Conservation (phyloP, 2,329 filamentous ascomycete species). For the Claviceps quebecensis region DNA sequence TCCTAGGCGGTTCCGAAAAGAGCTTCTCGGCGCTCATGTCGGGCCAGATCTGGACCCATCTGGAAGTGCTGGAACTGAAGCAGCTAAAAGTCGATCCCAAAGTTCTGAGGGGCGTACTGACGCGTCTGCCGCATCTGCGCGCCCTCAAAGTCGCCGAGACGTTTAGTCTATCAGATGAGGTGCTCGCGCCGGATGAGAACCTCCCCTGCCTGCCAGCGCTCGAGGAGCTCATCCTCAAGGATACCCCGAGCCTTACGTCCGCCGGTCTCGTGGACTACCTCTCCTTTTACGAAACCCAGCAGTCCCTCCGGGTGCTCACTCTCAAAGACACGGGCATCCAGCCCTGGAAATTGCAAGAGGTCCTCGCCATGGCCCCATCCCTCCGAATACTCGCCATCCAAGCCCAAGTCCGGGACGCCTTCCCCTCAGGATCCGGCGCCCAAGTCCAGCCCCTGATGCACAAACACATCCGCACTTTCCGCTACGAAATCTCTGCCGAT, state of each 20-base stretch:
- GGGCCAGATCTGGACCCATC: slow-evolving; percentile 50
- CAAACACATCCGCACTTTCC: slow-evolving; percentile 53
- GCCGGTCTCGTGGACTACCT: slow-evolving; percentile 59
- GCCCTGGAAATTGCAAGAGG: slow-evolving; percentile 42
- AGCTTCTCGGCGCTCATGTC: slow-evolving; percentile 57
- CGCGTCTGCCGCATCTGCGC: slow-evolving; percentile 49
- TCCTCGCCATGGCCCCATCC: slow-evolving; percentile 42
- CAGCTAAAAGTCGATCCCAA: slow-evolving; percentile 55
- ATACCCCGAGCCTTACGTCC: slow-evolving; percentile 57
- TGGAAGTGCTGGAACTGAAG: slow-evolving; percentile 61
- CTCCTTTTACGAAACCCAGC: slow-evolving; percentile 41
- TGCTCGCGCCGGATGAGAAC: slow-evolving; percentile 53
- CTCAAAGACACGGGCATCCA: slow-evolving; percentile 60
- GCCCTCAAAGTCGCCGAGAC: slow-evolving; percentile 64
- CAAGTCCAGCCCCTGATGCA: slow-evolving; percentile 54
- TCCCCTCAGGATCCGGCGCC: slow-evolving; percentile 31
- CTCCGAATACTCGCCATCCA: slow-evolving; percentile 44
- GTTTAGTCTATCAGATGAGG: slow-evolving; percentile 57
- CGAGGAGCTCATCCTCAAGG: slow-evolving; percentile 57
- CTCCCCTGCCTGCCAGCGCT: slow-evolving; percentile 63
- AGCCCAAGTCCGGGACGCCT: slow-evolving; percentile 33
- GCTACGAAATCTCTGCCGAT: slow-evolving; percentile 66
- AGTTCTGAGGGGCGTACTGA: slow-evolving; percentile 57
- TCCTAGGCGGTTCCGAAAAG: slow-evolving; percentile 62
- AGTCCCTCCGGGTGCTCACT: slow-evolving; percentile 51